These are phyloP conservation scores for Microcera coccophila DNA, from an alignment of 2,329 filamentous ascomycete species.

Conservation along the genomic window DNA sequence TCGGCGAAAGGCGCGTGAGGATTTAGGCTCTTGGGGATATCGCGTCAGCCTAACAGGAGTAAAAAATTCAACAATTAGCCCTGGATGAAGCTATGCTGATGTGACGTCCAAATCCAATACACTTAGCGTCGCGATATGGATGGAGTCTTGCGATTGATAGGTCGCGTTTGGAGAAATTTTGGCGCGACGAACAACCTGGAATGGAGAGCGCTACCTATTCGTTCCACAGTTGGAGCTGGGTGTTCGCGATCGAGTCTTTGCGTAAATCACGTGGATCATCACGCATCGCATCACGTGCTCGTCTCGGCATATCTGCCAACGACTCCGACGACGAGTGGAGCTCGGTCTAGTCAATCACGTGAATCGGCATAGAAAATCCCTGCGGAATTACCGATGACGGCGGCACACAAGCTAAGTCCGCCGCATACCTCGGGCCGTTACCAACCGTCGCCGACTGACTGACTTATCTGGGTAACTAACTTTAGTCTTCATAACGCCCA, in stretches of 20 bases:
- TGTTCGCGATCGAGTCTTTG: conserved; percentile 1
- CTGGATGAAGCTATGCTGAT: conserved; percentile 7
- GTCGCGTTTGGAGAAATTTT: conserved; percentile 39
- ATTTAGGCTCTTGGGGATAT: too few relatives aligned
- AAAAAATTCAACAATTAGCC: too few relatives aligned
- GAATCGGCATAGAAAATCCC: neutral
- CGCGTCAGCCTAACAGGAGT: too few relatives aligned
- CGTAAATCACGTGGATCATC: conserved; percentile 1
- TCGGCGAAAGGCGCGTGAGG: conserved; percentile 14
- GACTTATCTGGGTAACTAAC: neutral
- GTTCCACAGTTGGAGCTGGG: conserved; percentile 1
- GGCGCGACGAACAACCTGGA: conserved; percentile 32
- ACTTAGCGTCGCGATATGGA: conserved; percentile 26
- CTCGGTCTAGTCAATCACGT: neutral
- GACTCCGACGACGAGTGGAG: neutral
- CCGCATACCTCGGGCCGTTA: conserved; percentile 37
- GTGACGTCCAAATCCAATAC: conserved; percentile 15
- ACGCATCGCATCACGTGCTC: neutral
- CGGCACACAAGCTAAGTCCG: conserved; percentile 15
- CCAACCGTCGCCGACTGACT: conserved; percentile 33
- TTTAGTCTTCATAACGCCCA: neutral
- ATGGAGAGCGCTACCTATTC: conserved; percentile 14
- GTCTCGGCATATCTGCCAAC: too few relatives aligned
- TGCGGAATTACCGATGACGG: conserved; percentile 26
- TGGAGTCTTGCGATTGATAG: conserved; percentile 25